Base-by-base conservation (phyloP, 768 basidiomycete species). In the Sporobolomyces roseus region DNA sequence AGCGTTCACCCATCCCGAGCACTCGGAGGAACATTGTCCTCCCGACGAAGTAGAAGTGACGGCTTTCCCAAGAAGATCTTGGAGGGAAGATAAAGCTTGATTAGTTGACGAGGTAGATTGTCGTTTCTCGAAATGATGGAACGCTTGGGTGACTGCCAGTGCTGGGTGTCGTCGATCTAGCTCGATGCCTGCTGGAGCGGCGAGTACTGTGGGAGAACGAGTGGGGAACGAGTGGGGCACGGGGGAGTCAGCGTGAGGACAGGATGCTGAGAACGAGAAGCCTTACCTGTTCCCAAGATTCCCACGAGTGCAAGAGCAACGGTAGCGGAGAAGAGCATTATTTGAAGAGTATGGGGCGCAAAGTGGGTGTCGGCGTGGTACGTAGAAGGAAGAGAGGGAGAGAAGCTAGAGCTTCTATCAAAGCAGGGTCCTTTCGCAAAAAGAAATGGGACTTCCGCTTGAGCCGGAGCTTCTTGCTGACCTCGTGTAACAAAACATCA, bases 11-110 rank as follows among this genome's bases (percentile, higher is more conserved):
- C 54, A 56, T 4, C 36, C 23, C 25, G 35, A 41, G 19, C 54
- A 56, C 27, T 56, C 54, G 10, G 36, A 56, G 19, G 35, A 38
- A 36, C 54, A 38, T 25, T 56, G 14, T 25, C 54, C 54, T 23
- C 27, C 41, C 14, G n/a, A 27, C 8, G 6, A 8, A 9, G 52
- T 53, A 8, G 29, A 33, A 8, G 6, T 17, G 54, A 56, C 23
- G 6, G 35, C 54, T 29, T 56, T 56, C 5, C 14, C 7, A 3
- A 56, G 19, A 35, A 56, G 41, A 21, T 43, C 54, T 41, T 56
- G 36, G 7, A 38, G 19, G 5, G 36, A 41, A 4, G 35, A 38
- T 6, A 56, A 13, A 4, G 30, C 52, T 5, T 9, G 32, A n/a
- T n/a, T 23, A 7, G 35, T 41, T 27, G 35, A 53, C n/a, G n/a